phyloP scores from a whole-genome alignment of 176 grass and related monocot genomes.

The Luzula sylvatica region DNA sequence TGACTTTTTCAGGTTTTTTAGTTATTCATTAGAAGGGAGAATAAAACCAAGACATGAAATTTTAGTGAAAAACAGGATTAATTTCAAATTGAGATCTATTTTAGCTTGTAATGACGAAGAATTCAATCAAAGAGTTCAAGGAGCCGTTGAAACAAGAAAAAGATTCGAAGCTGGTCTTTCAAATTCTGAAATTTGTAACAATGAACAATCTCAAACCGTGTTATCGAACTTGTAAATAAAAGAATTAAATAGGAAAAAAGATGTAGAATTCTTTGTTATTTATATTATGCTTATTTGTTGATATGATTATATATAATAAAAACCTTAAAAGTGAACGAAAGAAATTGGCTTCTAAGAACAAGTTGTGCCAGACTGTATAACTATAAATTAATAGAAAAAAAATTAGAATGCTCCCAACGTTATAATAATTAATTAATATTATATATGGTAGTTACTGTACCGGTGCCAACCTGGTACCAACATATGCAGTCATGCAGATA shows the following conservation, averaged over 20 bases:
- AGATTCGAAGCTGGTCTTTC: conserved; percentile 48
- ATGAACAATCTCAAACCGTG: conserved; percentile 1
- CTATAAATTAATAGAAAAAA: too few species aligned
- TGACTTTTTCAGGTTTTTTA: conserved; percentile 60
- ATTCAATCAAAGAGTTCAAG: conserved; percentile 49
- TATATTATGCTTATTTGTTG: background rate
- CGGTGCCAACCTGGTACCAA: too few species aligned
- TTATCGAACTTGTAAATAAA: background rate
- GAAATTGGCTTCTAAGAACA: too few species aligned
- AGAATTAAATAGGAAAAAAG: background rate
- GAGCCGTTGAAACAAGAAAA: conserved; percentile 52
- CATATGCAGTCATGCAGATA: too few species aligned
- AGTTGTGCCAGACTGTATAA: too few species aligned
- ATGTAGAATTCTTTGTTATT: too few species aligned
- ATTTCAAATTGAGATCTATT: conserved; percentile 93
- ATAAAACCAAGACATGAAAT: conserved; percentile 63
- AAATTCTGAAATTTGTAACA: conserved; percentile 15
- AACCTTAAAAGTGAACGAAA: too few species aligned
- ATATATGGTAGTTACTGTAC: too few species aligned
- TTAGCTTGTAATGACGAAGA: conserved; percentile 58
- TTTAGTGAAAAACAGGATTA: conserved; percentile 62
- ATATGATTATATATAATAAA: background rate
- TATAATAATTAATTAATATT: too few species aligned
- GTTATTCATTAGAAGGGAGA: conserved; percentile 72
- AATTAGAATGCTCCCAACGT: too few species aligned